These are phyloP conservation scores for Limnanthes douglasii DNA, from an alignment of 345 rosid genomes.

Conservation along the genomic window DNA sequence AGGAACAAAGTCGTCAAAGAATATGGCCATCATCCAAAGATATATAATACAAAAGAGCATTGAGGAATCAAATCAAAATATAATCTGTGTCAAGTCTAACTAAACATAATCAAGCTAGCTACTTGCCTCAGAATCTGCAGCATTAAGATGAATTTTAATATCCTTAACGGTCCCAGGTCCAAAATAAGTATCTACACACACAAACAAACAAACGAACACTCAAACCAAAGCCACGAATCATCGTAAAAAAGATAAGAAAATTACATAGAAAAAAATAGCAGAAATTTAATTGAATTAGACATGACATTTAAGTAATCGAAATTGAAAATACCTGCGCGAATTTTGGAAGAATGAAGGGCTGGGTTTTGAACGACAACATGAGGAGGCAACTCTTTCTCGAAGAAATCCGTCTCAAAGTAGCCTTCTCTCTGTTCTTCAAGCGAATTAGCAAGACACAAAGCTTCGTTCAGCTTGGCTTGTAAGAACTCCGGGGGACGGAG, in stretches of 20 bases:
- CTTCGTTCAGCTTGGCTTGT: constrained; percentile 82
- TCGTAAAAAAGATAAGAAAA: not conserved
- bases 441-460: constrained; percentile 81
- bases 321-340: constrained; percentile 45
- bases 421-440: constrained; percentile 94
- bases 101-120: constrained; percentile 1
- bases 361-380: constrained; percentile 84
- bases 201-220: constrained; percentile 9
- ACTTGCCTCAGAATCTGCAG: constrained; percentile 59
- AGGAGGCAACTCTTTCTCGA: constrained; percentile 60
- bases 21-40: constrained; percentile 6
- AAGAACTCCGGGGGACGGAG: constrained; percentile 42
- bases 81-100: not conserved
- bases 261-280: not conserved
- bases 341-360: constrained; percentile 31
- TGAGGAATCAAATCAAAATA: not conserved
- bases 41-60: not conserved
- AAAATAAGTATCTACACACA: constrained; percentile 47
- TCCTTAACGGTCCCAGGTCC: constrained; percentile 68
- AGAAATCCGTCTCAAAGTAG: constrained; percentile 48
- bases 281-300: too few relatives aligned
- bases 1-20: constrained; percentile 4
- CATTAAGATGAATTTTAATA: constrained; percentile 46
- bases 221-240: not conserved
- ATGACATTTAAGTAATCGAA: constrained; percentile 1